phyloP scores from a whole-genome alignment of 1,284 basidiomycete species.

The Afroboletus lepidellus region DNA sequence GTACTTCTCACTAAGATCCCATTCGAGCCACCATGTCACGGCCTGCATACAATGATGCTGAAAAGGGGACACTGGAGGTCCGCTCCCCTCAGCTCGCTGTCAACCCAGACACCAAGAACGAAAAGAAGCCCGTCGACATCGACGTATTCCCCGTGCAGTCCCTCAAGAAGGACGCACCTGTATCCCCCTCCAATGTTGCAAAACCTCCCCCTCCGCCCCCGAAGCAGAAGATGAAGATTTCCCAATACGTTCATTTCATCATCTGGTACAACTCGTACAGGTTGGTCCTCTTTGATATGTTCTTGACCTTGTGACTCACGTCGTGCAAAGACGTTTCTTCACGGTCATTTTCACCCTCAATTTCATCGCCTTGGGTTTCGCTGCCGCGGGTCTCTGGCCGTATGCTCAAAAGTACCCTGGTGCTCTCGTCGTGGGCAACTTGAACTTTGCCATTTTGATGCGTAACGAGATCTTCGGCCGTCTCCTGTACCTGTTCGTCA shows the following conservation, averaged over 20 bases:
- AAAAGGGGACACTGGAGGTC: slow-evolving; percentile 54
- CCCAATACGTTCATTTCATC: slow-evolving; percentile 55
- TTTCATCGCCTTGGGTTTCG: slow-evolving; percentile 56
- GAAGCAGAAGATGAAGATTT: slow-evolving; percentile 45
- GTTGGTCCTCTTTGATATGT: slow-evolving; percentile 29
- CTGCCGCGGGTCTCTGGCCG: slow-evolving; percentile 62
- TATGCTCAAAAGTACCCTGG: slow-evolving; percentile 60
- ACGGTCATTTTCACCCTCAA: slow-evolving; percentile 57
- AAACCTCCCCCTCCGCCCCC: slow-evolving; percentile 27
- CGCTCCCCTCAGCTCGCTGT: slow-evolving; percentile 29
- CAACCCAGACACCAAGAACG: slow-evolving; percentile 25
- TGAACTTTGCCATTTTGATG: slow-evolving; percentile 53
- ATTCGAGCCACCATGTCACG: slow-evolving; percentile 35
- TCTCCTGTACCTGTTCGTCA: slow-evolving; percentile 48
- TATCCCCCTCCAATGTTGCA: slow-evolving; percentile 23
- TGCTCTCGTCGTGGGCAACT: slow-evolving; percentile 57
- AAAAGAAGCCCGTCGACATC: slow-evolving; percentile 38
- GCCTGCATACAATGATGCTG: slow-evolving; percentile 48
- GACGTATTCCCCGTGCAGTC: slow-evolving; percentile 33
- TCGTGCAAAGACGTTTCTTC: slow-evolving; percentile 58
- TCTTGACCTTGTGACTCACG: slow-evolving; percentile 1
- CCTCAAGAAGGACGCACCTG: slow-evolving; percentile 43
- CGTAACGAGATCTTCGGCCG: slow-evolving; percentile 60
- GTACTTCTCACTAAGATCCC: slow-evolving; percentile 17
- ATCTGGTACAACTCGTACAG: slow-evolving; percentile 74